Base-by-base conservation (phyloP, 2,329 filamentous ascomycete species). In the Zopfia rhizophila region DNA sequence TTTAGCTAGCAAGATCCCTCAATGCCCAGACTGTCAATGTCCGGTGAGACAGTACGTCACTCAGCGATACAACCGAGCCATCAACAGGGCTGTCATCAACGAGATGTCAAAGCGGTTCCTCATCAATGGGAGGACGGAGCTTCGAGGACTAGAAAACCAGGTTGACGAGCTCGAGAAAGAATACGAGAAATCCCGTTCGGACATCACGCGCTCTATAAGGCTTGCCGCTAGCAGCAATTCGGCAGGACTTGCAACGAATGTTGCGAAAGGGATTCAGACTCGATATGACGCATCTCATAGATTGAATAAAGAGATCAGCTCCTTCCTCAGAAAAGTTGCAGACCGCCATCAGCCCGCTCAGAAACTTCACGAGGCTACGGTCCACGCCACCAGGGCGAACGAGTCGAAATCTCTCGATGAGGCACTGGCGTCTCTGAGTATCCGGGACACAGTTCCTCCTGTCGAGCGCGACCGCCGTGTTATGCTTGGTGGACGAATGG, bases 361-460 rank as follows among this genome's bases (percentile, higher is more conserved):
- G 33, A 75, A 72, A 38, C 70, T 76, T 11, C 63, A 73, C 21
- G 65, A 75, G 31, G 72, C 74, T 10, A 69, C 55, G 1, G 19
- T 70, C 5, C 51, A 66, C 30, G 53, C 57, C 5, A 52, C 43
- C 29, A 49, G 38, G 53, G 22, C 32, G 17, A 37, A 28, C 25
- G 13, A 19, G 21, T 21, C 33, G 14, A 11, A 18, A 8, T 33
- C 60, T 32, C 39, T 69, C 6, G 61, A 63, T 19, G 36, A 38
- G 7, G 24, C 32, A 3, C 25, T 68, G 23, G 45, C 48, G 21
- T 41, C 36, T 19, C 38, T 72, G 19, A 53, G 29, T 1, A 27
- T 70, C 19, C 12, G 54, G 12, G 40, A 60, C 18, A 18, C 48
- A 31, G 42, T 48, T 21, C 37, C 59, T 41, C 24, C 48, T 45